Evolutionary conservation across 78 protist genomes (phyloP).

Genomic region (Capsaspora owczarzaki): DNA sequence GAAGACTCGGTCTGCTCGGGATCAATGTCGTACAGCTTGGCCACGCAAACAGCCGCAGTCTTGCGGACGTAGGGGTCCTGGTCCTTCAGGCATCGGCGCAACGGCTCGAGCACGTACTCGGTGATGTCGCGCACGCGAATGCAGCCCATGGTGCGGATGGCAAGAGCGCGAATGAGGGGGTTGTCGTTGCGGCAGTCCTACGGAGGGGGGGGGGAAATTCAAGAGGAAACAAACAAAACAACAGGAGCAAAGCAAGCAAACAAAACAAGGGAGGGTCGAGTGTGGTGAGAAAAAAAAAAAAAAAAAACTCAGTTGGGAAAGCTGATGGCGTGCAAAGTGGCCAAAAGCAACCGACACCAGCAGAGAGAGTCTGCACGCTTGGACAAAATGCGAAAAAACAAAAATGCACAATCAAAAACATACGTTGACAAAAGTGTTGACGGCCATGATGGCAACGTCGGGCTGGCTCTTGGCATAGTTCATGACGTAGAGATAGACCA

Average conservation of each 20-base stretch:
- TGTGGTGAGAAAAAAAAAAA: not conserved
- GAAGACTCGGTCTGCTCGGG: constrained; percentile 81
- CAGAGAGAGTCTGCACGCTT: not conserved
- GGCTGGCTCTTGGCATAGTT: constrained; percentile 96
- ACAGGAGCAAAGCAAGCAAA: not conserved
- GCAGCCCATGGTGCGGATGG: constrained; percentile 99
- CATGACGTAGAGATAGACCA: constrained; percentile 96
- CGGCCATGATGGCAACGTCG: constrained; percentile 96
- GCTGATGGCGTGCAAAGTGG: too few relatives aligned
- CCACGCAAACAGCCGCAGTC: constrained; percentile 97
- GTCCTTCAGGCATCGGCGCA: constrained; percentile 80
- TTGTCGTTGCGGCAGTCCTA: constrained; percentile 84
- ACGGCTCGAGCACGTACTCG: constrained; percentile 87
- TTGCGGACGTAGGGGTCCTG: constrained; percentile 96
- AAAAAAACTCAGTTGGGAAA: not conserved
- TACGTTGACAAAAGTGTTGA: constrained; percentile 88
- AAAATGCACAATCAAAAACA: not conserved
- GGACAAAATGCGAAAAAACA: not conserved
- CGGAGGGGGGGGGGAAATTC: not conserved
- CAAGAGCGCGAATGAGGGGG: constrained; percentile 97
- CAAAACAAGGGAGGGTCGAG: not conserved
- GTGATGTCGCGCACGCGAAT: constrained; percentile 89
- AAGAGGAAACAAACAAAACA: not conserved
- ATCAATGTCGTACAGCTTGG: constrained; percentile 90
- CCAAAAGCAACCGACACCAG: too few relatives aligned